Evolutionary conservation across 495 filamentous ascomycete species (phyloP).

Genomic region (Cudoniella acicularis): DNA sequence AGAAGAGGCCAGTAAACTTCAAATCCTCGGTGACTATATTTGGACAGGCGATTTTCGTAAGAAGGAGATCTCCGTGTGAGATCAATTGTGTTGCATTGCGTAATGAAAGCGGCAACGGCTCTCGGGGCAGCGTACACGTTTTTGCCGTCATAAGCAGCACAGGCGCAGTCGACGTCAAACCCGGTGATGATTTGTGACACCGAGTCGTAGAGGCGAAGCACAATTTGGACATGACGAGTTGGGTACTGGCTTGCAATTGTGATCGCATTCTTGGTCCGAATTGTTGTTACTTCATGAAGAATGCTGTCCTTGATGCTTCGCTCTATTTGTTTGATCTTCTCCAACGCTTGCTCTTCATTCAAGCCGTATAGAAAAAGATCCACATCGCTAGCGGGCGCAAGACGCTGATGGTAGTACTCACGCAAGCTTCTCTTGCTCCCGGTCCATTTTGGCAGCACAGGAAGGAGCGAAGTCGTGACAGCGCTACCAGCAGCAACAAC

Average conservation of each 20-base stretch:
- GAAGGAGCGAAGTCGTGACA: slow-evolving; percentile 68
- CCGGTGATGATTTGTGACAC: slow-evolving; percentile 78
- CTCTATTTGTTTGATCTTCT: slow-evolving; percentile 82
- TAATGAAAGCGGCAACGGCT: slow-evolving; percentile 68
- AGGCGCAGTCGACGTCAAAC: slow-evolving; percentile 81
- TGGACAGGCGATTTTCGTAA: slow-evolving; percentile 83
- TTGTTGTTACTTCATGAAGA: slow-evolving; percentile 68
- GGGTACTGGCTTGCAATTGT: slow-evolving; percentile 82
- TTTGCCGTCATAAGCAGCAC: slow-evolving; percentile 72
- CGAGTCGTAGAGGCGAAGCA: slow-evolving; percentile 77
- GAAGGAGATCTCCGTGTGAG: slow-evolving; percentile 74
- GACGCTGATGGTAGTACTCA: slow-evolving; percentile 72
- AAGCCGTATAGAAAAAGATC: slow-evolving; percentile 81
- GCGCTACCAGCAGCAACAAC: slow-evolving; percentile 73
- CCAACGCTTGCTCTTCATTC: slow-evolving; percentile 64
- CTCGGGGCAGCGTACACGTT: slow-evolving; percentile 72
- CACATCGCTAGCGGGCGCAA: slow-evolving; percentile 79
- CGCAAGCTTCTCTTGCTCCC: slow-evolving; percentile 62
- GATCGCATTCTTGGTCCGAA: slow-evolving; percentile 78
- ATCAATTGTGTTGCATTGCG: slow-evolving; percentile 76
- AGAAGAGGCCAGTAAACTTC: slow-evolving; percentile 74
- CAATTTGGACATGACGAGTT: slow-evolving; percentile 77
- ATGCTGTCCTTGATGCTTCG: slow-evolving; percentile 63
- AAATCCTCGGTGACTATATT: slow-evolving; percentile 79
- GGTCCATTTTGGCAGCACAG: slow-evolving; percentile 61